Evolutionary conservation across 805 yeast species (phyloP).

Genomic region (Candida railenensis): DNA sequence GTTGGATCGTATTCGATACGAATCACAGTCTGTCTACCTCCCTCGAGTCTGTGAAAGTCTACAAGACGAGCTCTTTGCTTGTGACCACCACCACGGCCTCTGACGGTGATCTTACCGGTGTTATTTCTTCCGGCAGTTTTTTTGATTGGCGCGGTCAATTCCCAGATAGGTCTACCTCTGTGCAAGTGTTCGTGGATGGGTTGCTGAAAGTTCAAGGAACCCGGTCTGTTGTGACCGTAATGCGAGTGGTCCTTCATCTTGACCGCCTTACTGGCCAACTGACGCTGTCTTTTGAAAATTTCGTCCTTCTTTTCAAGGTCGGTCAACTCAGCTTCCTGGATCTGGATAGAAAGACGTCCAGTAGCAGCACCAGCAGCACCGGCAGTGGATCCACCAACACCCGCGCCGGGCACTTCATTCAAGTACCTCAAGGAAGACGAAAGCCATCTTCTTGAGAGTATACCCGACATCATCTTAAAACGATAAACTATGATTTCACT

Average conservation of each 20-base stretch:
- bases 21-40: slow-evolving; percentile 76
- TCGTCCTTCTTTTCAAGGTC: slow-evolving; percentile 80
- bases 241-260: slow-evolving; percentile 66
- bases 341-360: neutral
- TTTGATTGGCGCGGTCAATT: slow-evolving; percentile 69
- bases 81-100: slow-evolving; percentile 98
- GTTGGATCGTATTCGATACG: slow-evolving; percentile 96
- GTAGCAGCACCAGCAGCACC: neutral
- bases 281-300: slow-evolving; percentile 67
- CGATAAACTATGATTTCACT: neutral
- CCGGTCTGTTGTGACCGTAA: slow-evolving; percentile 73
- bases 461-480: neutral
- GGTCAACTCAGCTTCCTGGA: slow-evolving; percentile 45
- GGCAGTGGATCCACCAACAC: neutral
- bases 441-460: slow-evolving; percentile 1
- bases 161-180: slow-evolving; percentile 78
- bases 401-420: neutral
- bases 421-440: neutral
- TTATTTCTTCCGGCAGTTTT: slow-evolving; percentile 86
- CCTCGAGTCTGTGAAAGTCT: slow-evolving; percentile 64
- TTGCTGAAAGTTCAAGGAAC: slow-evolving; percentile 81
- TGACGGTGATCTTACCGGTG: slow-evolving; percentile 82
- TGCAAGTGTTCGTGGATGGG: slow-evolving; percentile 86
- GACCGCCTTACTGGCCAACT: slow-evolving; percentile 67
- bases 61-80: slow-evolving; percentile 82